These are phyloP conservation scores for Cordyceps farinosa DNA, from an alignment of 2,329 filamentous ascomycete species.

Conservation along the genomic window DNA sequence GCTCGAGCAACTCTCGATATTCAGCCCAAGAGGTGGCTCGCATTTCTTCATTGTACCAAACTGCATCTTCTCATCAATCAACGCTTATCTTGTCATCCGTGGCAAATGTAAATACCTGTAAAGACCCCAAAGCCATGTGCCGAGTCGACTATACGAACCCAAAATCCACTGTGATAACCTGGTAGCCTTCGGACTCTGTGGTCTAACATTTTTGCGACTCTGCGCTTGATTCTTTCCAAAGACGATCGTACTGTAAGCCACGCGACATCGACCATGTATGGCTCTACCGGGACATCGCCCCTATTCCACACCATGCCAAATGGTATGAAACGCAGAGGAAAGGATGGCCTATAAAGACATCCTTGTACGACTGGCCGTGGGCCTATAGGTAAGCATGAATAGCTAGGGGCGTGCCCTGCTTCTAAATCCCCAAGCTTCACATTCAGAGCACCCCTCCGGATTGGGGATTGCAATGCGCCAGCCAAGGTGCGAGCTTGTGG, in stretches of 20 bases:
- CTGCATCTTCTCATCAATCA: neutral
- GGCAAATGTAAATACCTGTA: neutral
- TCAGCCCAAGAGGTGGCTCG: neutral
- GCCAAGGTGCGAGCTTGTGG: neutral
- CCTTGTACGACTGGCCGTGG: too few relatives aligned
- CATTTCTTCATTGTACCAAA: neutral
- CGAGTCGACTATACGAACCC: neutral
- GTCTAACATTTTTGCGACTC: neutral
- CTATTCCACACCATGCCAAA: too few relatives aligned
- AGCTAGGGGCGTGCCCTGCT: too few relatives aligned
- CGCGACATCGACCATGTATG: neutral
- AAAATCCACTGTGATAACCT: conserved; percentile 1
- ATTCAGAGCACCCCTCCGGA: neutral
- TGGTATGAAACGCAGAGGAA: neutral
- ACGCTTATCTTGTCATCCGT: too few relatives aligned
- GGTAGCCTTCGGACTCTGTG: neutral
- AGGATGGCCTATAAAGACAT: too few relatives aligned
- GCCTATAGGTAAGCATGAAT: too few relatives aligned
- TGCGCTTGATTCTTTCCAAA: neutral
- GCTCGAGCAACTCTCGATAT: neutral
- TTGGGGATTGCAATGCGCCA: neutral
- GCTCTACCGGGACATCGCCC: too few relatives aligned
- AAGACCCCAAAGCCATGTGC: neutral
- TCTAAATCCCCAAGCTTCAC: too few relatives aligned
- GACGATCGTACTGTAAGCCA: neutral